Evolutionary conservation across 495 filamentous ascomycete species (phyloP).

Genomic region (Glonium stellatum): DNA sequence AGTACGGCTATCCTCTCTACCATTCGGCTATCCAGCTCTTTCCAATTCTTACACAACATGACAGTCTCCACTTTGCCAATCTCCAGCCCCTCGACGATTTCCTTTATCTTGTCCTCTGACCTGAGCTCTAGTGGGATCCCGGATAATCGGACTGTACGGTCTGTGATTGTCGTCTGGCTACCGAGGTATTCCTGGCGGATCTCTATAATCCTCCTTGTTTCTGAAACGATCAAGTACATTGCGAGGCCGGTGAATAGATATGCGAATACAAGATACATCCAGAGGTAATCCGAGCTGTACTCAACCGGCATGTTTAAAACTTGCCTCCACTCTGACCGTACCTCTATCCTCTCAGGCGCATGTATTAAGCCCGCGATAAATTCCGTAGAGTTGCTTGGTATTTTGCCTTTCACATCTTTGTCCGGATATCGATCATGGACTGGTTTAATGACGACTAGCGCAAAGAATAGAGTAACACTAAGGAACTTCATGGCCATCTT

Average conservation of each 20-base stretch:
- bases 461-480: conserved; percentile 67
- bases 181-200: conserved; percentile 87
- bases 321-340: conserved; percentile 10
- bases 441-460: conserved; percentile 71
- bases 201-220: conserved; percentile 76
- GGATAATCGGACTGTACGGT: conserved; percentile 85
- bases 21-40: conserved; percentile 68
- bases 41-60: conserved; percentile 82
- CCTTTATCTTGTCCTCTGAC: conserved; percentile 75
- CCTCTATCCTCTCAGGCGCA: neutral
- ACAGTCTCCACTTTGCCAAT: conserved; percentile 93
- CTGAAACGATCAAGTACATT: conserved; percentile 71
- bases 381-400: conserved; percentile 5
- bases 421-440: conserved; percentile 68
- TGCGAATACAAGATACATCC: conserved; percentile 86
- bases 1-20: conserved; percentile 57
- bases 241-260: conserved; percentile 82
- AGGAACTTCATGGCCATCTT: conserved; percentile 87
- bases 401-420: conserved; percentile 34
- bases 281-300: conserved; percentile 57
- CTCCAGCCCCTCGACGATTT: conserved; percentile 77
- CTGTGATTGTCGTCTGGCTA: conserved; percentile 85
- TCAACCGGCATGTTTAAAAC: conserved; percentile 6
- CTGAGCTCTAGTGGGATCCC: conserved; percentile 76
- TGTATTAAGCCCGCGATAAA: neutral